These are phyloP conservation scores for Sugiyamaella chiloensis DNA, from an alignment of 805 yeast species.

Conservation along the genomic window DNA sequence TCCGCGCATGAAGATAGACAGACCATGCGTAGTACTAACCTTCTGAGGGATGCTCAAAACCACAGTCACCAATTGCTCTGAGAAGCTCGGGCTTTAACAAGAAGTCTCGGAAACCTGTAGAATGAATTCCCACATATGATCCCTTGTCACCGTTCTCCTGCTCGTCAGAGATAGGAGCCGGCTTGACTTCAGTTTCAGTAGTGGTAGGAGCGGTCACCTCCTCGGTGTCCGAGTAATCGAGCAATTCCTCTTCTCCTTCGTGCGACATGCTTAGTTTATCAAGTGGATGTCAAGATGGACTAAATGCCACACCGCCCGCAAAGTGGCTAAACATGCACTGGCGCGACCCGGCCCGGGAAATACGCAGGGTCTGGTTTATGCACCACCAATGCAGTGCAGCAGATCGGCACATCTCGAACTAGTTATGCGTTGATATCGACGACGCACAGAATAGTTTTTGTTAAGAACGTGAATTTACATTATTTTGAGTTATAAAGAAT, in stretches of 20 bases:
- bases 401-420: no score
- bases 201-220: slow-evolving; percentile 59
- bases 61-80: slow-evolving; percentile 98
- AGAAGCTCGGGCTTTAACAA: slow-evolving; percentile 92
- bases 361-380: no score
- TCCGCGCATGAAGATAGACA: slow-evolving; percentile 4
- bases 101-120: slow-evolving; percentile 98
- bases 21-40: no score
- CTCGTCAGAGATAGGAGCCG: slow-evolving; percentile 34
- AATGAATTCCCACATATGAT: slow-evolving; percentile 95
- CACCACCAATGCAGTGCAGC: no score
- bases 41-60: slow-evolving; percentile 99
- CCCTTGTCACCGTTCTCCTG: slow-evolving; percentile 76
- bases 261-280: slow-evolving; percentile 59
- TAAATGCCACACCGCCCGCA: no score
- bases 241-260: slow-evolving; percentile 98
- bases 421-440: no score
- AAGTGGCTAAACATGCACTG: no score
- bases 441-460: no score
- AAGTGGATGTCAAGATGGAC: not conserved
- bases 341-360: no score
- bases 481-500: no score
- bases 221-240: slow-evolving; percentile 98
- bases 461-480: no score
- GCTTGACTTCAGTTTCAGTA: slow-evolving; percentile 34